phyloP scores from a whole-genome alignment of 331 rosid species.

The Saraca asoca region DNA sequence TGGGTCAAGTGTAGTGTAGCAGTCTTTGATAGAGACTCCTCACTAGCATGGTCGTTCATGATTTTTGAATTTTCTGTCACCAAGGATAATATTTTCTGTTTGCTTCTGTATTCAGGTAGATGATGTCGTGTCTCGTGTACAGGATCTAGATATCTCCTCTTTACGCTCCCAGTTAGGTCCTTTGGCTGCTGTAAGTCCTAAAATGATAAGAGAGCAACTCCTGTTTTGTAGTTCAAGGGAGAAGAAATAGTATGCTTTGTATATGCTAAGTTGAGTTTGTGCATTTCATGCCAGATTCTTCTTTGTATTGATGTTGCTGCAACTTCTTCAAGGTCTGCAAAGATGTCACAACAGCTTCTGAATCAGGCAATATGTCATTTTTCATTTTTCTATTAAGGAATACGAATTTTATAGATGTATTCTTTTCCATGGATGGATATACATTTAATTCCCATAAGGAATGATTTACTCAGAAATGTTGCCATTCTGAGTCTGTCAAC shows the following conservation, averaged over 20 bases:
- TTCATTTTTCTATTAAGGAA: background rate
- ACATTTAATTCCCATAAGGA: background rate
- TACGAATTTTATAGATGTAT: too few species aligned
- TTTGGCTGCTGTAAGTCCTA: slow-evolving; percentile 79
- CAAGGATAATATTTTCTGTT: slow-evolving; percentile 5
- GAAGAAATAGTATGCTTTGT: slow-evolving; percentile 22
- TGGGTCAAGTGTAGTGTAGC: slow-evolving; percentile 22
- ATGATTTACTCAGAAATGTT: slow-evolving; percentile 13
- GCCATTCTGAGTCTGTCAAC: slow-evolving; percentile 4
- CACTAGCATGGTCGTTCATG: background rate
- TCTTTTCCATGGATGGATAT: too few species aligned
- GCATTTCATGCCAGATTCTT: slow-evolving; percentile 74
- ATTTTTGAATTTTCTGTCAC: slow-evolving; percentile 21
- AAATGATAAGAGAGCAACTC: slow-evolving; percentile 31
- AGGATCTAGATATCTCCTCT: slow-evolving; percentile 86
- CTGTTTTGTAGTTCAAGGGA: slow-evolving; percentile 29
- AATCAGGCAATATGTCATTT: slow-evolving; percentile 64
- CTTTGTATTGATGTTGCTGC: slow-evolving; percentile 94
- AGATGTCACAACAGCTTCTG: slow-evolving; percentile 84
- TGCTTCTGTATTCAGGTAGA: slow-evolving; percentile 59
- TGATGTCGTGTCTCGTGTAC: slow-evolving; percentile 83
- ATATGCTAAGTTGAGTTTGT: slow-evolving; percentile 42
- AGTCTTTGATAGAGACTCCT: slow-evolving; percentile 27
- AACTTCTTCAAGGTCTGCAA: slow-evolving; percentile 83
- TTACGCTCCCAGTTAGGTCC: slow-evolving; percentile 90